These are phyloP conservation scores for Cerioporus squamosus DNA, from an alignment of 1,284 basidiomycete species.

Conservation along the genomic window DNA sequence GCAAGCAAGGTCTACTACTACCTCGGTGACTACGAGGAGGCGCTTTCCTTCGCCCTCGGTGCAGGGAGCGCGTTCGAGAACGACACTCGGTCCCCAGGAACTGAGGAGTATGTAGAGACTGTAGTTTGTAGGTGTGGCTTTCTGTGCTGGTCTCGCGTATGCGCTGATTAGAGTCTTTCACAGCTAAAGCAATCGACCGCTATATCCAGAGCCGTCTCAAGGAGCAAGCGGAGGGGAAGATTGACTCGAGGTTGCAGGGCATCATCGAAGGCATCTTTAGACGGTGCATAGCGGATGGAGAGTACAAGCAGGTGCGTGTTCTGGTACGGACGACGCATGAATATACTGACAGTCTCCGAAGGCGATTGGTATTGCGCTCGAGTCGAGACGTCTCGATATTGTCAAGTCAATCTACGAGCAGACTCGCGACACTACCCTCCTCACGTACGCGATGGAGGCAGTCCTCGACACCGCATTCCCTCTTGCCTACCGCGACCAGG, in stretches of 20 bases:
- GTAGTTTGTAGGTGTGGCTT: constrained; percentile 79
- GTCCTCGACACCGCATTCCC: constrained; percentile 85
- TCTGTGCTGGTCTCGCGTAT: background rate
- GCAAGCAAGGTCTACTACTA: constrained; percentile 97
- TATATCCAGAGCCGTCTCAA: constrained; percentile 73
- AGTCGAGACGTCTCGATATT: constrained; percentile 86
- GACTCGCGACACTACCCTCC: constrained; percentile 75
- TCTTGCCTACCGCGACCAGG: constrained; percentile 81
- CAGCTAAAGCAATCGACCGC: constrained; percentile 93
- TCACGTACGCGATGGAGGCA: constrained; percentile 91
- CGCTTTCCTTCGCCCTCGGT: constrained; percentile 89
- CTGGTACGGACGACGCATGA: background rate
- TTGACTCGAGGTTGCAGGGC: constrained; percentile 77
- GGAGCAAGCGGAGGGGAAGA: constrained; percentile 55
- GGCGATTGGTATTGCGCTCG: constrained; percentile 94
- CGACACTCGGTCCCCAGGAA: constrained; percentile 63
- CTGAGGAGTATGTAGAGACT: constrained; percentile 92
- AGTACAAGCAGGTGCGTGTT: constrained; percentile 82
- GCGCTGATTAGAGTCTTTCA: background rate
- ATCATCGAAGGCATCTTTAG: constrained; percentile 90
- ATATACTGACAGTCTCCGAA: constrained; percentile 36
- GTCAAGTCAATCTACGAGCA: constrained; percentile 77
- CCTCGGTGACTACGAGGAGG: constrained; percentile 92
- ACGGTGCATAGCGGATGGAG: constrained; percentile 83
- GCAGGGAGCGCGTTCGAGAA: constrained; percentile 87